Evolutionary conservation across 2,329 filamentous ascomycete genomes (phyloP).

Genomic region (Cladosporium sp.): DNA sequence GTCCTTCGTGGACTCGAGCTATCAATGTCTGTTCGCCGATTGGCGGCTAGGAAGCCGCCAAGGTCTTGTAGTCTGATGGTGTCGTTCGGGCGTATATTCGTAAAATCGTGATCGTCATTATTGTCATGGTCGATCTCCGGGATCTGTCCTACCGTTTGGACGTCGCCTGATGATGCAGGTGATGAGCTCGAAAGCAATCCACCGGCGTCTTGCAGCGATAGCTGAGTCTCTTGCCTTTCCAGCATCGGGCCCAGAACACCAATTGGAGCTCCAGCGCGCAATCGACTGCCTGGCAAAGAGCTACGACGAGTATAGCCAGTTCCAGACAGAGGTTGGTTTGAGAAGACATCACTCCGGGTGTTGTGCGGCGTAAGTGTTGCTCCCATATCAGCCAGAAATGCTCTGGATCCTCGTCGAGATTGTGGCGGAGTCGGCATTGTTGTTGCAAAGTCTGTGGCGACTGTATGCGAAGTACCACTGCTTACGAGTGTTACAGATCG

Average conservation of each 20-base stretch:
- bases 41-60: constrained; percentile 11
- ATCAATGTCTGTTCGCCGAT: not conserved
- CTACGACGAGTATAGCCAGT: not conserved
- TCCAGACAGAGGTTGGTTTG: not conserved
- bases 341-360: not conserved
- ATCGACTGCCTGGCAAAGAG: constrained; percentile 3
- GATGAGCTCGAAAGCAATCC: constrained; percentile 25
- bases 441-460: constrained; percentile 44
- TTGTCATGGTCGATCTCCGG: constrained; percentile 1
- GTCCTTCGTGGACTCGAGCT: not conserved
- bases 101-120: not conserved
- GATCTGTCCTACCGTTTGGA: constrained; percentile 3
- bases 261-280: constrained; percentile 24
- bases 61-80: constrained; percentile 10
- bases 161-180: not conserved
- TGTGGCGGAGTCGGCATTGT: constrained; percentile 19
- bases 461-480: constrained; percentile 34
- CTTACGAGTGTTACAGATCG: constrained; percentile 66
- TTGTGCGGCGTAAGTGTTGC: constrained; percentile 26
- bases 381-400: constrained; percentile 36
- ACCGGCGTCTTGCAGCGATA: constrained; percentile 36
- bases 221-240: constrained; percentile 30
- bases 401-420: constrained; percentile 32
- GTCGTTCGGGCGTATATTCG: constrained; percentile 20
- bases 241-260: constrained; percentile 32